Conservation (phyloP, 768 basidiomycete genomes). For the Collybia mongolica region DNA sequence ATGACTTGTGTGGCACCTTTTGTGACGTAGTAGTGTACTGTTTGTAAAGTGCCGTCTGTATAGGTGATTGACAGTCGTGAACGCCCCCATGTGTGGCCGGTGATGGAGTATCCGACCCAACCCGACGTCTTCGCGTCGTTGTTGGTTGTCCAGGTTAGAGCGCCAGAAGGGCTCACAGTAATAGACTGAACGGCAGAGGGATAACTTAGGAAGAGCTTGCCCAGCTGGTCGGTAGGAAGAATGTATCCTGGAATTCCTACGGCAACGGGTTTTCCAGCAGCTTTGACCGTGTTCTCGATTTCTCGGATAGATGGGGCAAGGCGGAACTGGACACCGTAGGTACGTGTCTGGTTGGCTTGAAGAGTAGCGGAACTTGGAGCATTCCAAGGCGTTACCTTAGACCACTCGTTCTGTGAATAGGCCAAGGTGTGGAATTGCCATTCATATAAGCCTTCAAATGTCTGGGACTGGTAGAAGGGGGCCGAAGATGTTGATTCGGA, state of each 20-base stretch:
- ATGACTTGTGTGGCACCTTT: conserved; percentile 43
- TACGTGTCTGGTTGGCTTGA: conserved; percentile 44
- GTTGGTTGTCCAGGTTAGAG: conserved; percentile 44
- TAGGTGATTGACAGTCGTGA: conserved; percentile 49
- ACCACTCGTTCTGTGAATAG: conserved; percentile 57
- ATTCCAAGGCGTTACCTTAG: conserved; percentile 51
- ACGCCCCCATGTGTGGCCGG: conserved; percentile 43
- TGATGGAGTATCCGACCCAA: conserved; percentile 50
- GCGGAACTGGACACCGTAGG: conserved; percentile 52
- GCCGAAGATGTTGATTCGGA: conserved; percentile 43
- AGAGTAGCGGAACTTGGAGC: conserved; percentile 46
- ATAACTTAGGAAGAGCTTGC: conserved; percentile 52
- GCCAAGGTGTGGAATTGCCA: conserved; percentile 61
- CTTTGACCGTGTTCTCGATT: conserved; percentile 44
- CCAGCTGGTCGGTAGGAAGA: conserved; percentile 44
- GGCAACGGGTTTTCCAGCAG: conserved; percentile 43
- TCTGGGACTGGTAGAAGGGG: conserved; percentile 56
- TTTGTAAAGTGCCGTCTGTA: conserved; percentile 49
- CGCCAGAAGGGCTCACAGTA: conserved; percentile 42
- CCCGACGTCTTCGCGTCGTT: conserved; percentile 36
- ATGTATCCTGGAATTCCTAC: conserved; percentile 55
- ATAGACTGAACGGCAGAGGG: conserved; percentile 38
- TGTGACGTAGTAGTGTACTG: conserved; percentile 51
- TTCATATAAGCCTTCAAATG: conserved; percentile 58
- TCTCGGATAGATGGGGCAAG: conserved; percentile 48